A percentile compares a stretch with the other conserved stretches of the same genome.
Evolutionary conservation across 169 alveolate genomes (phyloP).

Genomic region (Plasmodium inui): DNA sequence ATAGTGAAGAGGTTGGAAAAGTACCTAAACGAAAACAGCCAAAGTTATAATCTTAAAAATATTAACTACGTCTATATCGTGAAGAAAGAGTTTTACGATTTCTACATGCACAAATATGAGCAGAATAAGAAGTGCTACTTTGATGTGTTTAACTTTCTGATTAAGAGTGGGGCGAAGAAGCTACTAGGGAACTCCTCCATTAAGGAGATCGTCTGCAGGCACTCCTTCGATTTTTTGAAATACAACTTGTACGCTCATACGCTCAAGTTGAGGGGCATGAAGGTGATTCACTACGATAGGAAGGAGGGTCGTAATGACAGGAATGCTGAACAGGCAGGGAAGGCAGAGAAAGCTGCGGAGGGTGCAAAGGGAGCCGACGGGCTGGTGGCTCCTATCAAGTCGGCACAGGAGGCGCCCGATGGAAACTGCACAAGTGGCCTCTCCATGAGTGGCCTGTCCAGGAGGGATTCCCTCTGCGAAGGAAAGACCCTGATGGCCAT

Average conservation of each 20-base stretch:
- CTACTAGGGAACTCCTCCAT: slow-evolving; percentile 30
- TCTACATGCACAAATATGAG: slow-evolving; percentile 21
- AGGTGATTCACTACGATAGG: slow-evolving; percentile 23
- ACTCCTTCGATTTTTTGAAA: slow-evolving; percentile 48
- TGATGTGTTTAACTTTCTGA: slow-evolving; percentile 42
- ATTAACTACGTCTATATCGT: slow-evolving; percentile 41
- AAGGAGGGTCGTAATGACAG: background rate
- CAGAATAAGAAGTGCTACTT: slow-evolving; percentile 24
- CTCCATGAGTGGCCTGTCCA: background rate
- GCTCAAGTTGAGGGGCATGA: slow-evolving; percentile 24
- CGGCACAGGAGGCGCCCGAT: background rate
- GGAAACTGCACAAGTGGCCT: background rate
- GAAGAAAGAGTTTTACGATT: slow-evolving; percentile 52
- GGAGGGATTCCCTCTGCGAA: background rate
- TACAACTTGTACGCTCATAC: slow-evolving; percentile 56
- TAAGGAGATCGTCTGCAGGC: slow-evolving; percentile 55
- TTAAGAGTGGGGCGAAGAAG: slow-evolving; percentile 52
- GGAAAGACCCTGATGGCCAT: background rate
- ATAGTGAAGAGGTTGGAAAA: slow-evolving; percentile 40
- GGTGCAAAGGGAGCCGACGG: background rate
- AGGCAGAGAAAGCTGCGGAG: background rate
- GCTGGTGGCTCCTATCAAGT: too few species aligned
- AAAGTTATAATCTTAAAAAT: slow-evolving; percentile 17
- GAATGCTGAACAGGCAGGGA: background rate
- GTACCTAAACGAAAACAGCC: slow-evolving; percentile 22